These are phyloP conservation scores for Penicillium angulare DNA, from an alignment of 495 filamentous ascomycete species.

Conservation along the genomic window DNA sequence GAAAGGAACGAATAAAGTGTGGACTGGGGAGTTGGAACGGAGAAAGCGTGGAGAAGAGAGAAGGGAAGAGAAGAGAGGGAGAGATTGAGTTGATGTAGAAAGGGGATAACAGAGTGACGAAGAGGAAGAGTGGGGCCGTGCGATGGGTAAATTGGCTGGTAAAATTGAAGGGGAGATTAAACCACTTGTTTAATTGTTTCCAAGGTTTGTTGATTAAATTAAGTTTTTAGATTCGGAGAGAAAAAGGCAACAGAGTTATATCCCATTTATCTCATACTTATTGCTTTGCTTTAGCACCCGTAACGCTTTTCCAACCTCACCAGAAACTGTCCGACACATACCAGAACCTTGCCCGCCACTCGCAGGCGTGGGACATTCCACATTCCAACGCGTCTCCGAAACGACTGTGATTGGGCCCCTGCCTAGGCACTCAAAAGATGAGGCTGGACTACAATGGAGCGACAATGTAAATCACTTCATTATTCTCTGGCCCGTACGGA, in stretches of 20 bases:
- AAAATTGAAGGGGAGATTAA: constrained; percentile 1
- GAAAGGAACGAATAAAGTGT: constrained; percentile 24
- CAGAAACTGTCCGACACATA: constrained; percentile 13
- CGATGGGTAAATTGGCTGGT: constrained; percentile 13
- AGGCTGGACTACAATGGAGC: constrained; percentile 17
- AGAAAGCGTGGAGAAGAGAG: constrained; percentile 17
- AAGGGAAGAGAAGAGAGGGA: constrained; percentile 10
- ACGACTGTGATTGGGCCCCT: constrained; percentile 8
- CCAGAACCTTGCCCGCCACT: constrained; percentile 23
- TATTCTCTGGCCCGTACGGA: too few relatives aligned
- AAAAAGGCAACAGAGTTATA: neutral
- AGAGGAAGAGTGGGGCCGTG: constrained; percentile 20
- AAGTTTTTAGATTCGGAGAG: neutral
- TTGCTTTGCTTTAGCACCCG: constrained; percentile 10
- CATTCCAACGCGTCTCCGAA: constrained; percentile 27
- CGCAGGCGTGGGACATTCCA: constrained; percentile 26
- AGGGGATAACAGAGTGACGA: constrained; percentile 14
- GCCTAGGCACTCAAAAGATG: neutral
- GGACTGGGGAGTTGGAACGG: constrained; percentile 8
- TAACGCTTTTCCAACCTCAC: constrained; percentile 21
- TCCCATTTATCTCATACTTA: constrained; percentile 11
- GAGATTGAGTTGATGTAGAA: constrained; percentile 29
- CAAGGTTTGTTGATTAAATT: constrained; percentile 1
- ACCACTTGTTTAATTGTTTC: neutral
- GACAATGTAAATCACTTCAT: neutral